These are phyloP conservation scores for Przewalskia tangutica DNA, from an alignment of 257 asterid genomes.

Conservation along the genomic window DNA sequence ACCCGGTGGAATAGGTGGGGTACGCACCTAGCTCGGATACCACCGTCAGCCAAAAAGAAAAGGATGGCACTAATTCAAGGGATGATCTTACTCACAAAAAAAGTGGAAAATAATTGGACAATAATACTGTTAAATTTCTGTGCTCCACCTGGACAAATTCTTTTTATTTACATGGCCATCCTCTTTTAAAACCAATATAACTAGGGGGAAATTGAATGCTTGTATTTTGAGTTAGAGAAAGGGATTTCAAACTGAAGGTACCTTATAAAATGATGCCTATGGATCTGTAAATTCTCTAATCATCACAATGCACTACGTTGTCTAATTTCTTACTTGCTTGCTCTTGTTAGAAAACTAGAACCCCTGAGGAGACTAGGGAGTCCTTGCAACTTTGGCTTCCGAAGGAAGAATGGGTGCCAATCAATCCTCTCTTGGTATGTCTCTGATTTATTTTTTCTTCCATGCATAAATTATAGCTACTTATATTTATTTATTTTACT, in stretches of 20 bases:
- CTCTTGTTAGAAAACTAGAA: slow-evolving; percentile 45
- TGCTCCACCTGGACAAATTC: neutral
- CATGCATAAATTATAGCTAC: neutral
- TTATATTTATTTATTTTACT: neutral
- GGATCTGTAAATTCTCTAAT: neutral
- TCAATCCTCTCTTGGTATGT: slow-evolving; percentile 91
- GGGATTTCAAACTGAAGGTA: neutral
- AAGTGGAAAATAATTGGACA: neutral
- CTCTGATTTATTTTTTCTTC: neutral
- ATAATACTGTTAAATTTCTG: neutral
- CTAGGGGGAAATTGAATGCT: neutral
- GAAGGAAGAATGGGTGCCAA: slow-evolving; percentile 93
- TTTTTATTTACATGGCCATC: neutral
- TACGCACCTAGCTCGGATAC: too few relatives aligned
- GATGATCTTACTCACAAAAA: too few relatives aligned
- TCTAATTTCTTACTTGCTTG: neutral
- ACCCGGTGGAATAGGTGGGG: too few relatives aligned
- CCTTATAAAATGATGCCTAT: neutral
- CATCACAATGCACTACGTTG: neutral
- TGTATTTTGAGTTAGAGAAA: neutral
- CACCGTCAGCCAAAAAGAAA: too few relatives aligned
- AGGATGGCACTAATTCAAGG: too few relatives aligned
- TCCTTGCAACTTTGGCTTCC: slow-evolving; percentile 98
- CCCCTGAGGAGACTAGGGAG: slow-evolving; percentile 82
- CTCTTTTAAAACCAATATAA: neutral